phyloP scores from a whole-genome alignment of 257 asterid genomes.

The Nicotiana obtusifolia region DNA sequence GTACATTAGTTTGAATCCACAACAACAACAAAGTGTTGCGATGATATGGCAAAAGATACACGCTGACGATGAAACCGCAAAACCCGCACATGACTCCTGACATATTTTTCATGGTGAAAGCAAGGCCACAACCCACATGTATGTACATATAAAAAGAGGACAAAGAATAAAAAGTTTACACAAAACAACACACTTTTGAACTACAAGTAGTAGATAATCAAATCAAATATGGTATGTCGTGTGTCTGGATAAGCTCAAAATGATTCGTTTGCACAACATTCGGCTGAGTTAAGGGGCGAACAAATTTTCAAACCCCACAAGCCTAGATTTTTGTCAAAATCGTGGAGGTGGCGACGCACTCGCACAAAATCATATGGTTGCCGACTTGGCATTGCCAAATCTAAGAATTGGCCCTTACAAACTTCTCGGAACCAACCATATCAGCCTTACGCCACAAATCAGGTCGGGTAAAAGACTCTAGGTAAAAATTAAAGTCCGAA shows the following conservation, averaged over 20 bases:
- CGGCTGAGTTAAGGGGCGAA: not conserved
- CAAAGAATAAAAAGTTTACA: not conserved
- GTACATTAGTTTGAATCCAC: no score
- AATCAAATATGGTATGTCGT: not conserved
- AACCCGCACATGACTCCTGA: not conserved
- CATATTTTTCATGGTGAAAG: not conserved
- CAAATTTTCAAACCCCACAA: conserved; percentile 1
- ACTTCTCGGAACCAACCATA: not conserved
- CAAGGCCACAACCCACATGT: not conserved
- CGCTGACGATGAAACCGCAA: not conserved
- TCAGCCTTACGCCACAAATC: not conserved
- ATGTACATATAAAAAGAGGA: not conserved
- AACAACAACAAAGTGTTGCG: not conserved
- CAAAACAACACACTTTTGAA: not conserved
- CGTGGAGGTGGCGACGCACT: not conserved
- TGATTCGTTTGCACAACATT: not conserved
- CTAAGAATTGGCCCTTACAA: not conserved
- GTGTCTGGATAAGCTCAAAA: not conserved
- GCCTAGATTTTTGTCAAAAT: not conserved
- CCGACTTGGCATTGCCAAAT: not conserved
- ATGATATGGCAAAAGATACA: not conserved
- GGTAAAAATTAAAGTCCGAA: no score
- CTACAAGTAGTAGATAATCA: not conserved
- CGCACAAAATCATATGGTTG: not conserved
- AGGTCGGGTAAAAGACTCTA: not conserved